These are phyloP conservation scores for Sporothrix variecibatus DNA, from an alignment of 2,329 filamentous ascomycete genomes.

Conservation along the genomic window DNA sequence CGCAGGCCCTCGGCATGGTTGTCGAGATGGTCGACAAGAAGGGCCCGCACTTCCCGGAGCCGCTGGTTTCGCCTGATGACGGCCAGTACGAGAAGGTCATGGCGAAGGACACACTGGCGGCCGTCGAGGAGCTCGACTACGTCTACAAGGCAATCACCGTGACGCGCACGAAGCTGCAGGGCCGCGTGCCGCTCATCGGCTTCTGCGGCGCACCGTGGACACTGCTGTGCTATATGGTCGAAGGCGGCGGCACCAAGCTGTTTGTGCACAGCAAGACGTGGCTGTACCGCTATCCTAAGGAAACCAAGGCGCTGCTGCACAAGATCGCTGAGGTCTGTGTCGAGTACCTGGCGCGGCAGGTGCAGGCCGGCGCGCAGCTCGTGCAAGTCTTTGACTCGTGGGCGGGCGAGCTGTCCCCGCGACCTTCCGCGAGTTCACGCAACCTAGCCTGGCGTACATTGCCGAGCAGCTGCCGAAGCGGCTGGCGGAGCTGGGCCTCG, in stretches of 20 bases:
- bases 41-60: conserved; percentile 89
- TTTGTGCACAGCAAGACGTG: conserved; percentile 95
- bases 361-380: conserved; percentile 88
- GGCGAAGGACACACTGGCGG: conserved; percentile 72
- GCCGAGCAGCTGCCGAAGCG: conserved; percentile 74
- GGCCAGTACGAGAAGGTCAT: conserved; percentile 80
- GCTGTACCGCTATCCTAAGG: conserved; percentile 86
- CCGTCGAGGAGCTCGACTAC: conserved; percentile 79
- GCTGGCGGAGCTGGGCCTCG: conserved; percentile 71
- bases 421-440: conserved; percentile 80
- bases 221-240: conserved; percentile 97
- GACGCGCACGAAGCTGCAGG: conserved; percentile 82
- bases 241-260: conserved; percentile 93
- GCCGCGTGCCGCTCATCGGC: conserved; percentile 88
- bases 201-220: conserved; percentile 99
- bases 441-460: conserved; percentile 85
- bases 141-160: conserved; percentile 95
- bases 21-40: conserved; percentile 99
- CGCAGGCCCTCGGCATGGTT: conserved; percentile 97
- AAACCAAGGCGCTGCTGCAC: conserved; percentile 76
- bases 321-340: conserved; percentile 96
- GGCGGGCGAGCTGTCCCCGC: conserved; percentile 86
- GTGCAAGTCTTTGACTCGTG: conserved; percentile 98
- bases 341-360: conserved; percentile 89
- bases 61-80: conserved; percentile 76